Evolutionary conservation across 192 early-diverging fungal species (phyloP).

Genomic region (Rhizoclosmatium globosum): DNA sequence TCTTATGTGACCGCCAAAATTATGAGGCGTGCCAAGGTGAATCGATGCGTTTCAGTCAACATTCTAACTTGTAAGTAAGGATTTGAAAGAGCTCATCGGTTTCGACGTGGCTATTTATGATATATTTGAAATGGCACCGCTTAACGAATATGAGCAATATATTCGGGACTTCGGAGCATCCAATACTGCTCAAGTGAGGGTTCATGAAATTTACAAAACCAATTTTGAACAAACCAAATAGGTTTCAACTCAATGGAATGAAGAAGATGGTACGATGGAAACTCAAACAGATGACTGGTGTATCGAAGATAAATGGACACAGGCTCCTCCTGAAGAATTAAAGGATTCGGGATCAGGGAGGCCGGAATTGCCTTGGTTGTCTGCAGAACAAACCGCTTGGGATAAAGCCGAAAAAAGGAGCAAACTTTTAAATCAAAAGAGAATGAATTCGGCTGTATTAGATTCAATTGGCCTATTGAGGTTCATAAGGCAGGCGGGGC

Average conservation of each 20-base stretch:
- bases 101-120: conserved; percentile 57
- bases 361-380: conserved; percentile 35
- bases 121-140: conserved; percentile 55
- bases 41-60: background rate
- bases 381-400: conserved; percentile 27
- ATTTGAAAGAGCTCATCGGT: conserved; percentile 50
- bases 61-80: conserved; percentile 32
- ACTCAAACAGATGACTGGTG: conserved; percentile 57
- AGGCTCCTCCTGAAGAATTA: conserved; percentile 51
- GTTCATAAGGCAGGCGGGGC: conserved; percentile 48
- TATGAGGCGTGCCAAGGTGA: conserved; percentile 39
- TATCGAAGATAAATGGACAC: conserved; percentile 54
- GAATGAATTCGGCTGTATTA: conserved; percentile 3
- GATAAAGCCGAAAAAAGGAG: conserved; percentile 30
- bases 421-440: background rate
- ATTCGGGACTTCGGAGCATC: conserved; percentile 57
- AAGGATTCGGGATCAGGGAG: conserved; percentile 41
- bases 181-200: conserved; percentile 50
- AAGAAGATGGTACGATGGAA: conserved; percentile 46
- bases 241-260: conserved; percentile 52
- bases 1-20: conserved; percentile 22
- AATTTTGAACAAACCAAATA: conserved; percentile 14
- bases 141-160: conserved; percentile 65
- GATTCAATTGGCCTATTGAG: conserved; percentile 43
- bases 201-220: conserved; percentile 5